Conservation (phyloP, 2,329 filamentous ascomycete species). For the Sporothrix inflata region DNA sequence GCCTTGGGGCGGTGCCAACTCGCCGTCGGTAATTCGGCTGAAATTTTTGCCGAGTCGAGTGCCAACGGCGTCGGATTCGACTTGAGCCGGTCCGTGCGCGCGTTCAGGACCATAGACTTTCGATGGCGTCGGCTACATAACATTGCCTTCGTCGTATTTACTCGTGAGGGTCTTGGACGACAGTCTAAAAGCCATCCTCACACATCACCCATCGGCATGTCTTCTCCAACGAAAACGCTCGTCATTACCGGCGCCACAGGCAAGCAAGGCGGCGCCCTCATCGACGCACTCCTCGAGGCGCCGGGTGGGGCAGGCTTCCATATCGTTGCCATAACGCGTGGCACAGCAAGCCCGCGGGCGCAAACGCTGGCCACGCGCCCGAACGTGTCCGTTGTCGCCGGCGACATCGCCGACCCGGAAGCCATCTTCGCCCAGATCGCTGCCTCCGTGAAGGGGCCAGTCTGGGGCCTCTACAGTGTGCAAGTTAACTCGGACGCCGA, state of each 20-base stretch:
- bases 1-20: background rate
- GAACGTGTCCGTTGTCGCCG: constrained; percentile 57
- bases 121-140: background rate
- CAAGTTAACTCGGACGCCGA: constrained; percentile 53
- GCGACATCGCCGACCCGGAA: constrained; percentile 54
- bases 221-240: constrained; percentile 20
- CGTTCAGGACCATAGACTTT: background rate
- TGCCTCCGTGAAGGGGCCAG: constrained; percentile 36
- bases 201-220: background rate
- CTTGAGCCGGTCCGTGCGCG: background rate
- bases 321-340: constrained; percentile 61
- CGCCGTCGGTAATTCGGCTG: background rate
- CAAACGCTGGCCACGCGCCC: constrained; percentile 47
- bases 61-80: background rate
- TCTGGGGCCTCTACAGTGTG: constrained; percentile 62
- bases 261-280: constrained; percentile 40
- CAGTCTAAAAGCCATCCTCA: background rate
- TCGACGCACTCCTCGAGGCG: constrained; percentile 36
- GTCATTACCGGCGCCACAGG: constrained; percentile 40
- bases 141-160: background rate
- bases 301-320: constrained; percentile 34
- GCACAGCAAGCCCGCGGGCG: constrained; percentile 48
- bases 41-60: background rate
- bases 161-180: background rate
- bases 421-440: constrained; percentile 51